Conservation (phyloP, 2,329 filamentous ascomycete genomes). For the Triangularia setosa region DNA sequence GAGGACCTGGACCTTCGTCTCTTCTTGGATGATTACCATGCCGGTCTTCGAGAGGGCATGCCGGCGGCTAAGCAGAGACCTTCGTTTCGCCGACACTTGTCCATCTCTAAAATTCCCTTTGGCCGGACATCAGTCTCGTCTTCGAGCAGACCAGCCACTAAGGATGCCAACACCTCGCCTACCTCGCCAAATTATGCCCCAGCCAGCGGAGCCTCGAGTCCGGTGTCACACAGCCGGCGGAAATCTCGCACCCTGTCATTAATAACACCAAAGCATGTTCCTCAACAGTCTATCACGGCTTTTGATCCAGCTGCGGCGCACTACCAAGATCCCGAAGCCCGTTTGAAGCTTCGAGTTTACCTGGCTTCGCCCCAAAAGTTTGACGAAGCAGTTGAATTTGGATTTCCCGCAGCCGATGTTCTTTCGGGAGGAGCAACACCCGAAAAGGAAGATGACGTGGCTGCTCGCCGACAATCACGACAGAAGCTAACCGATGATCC, state of each 20-base stretch:
- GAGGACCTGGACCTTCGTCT: constrained; percentile 65
- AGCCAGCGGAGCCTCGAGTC: constrained; percentile 26
- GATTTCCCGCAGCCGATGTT: constrained; percentile 67
- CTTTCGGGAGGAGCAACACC: constrained; percentile 31
- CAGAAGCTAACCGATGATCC: constrained; percentile 35
- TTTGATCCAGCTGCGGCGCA: constrained; percentile 73
- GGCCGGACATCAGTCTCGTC: constrained; percentile 49
- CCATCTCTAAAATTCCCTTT: constrained; percentile 64
- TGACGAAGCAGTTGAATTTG: constrained; percentile 90
- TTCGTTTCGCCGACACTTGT: constrained; percentile 68
- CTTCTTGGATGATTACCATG: constrained; percentile 66
- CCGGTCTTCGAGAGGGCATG: constrained; percentile 53
- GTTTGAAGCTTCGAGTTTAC: constrained; percentile 79
- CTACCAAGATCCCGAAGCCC: constrained; percentile 86
- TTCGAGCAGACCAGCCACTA: constrained; percentile 45
- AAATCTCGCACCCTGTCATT: constrained; percentile 55
- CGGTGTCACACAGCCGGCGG: constrained; percentile 39
- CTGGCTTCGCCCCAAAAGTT: constrained; percentile 90
- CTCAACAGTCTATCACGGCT: constrained; percentile 43
- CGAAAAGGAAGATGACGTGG: constrained; percentile 27
- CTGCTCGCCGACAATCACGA: constrained; percentile 27
- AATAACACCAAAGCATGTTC: constrained; percentile 46
- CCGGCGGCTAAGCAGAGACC: constrained; percentile 48
- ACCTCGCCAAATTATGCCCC: constrained; percentile 30
- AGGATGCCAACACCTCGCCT: constrained; percentile 34